These are phyloP conservation scores for Ceratobasidium sp. DNA, from an alignment of 1,284 basidiomycete species.

Conservation along the genomic window DNA sequence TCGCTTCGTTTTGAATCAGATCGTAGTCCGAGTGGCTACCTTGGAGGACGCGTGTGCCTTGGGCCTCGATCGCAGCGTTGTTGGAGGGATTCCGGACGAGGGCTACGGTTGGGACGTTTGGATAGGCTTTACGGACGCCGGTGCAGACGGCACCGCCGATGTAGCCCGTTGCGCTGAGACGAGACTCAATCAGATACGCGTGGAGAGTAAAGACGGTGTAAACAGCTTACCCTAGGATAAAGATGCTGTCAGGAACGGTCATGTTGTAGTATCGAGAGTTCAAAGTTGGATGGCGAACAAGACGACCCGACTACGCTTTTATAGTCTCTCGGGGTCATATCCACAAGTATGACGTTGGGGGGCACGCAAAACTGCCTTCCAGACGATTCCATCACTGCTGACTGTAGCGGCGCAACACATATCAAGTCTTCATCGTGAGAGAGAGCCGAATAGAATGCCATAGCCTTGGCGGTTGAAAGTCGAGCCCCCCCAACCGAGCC, in stretches of 20 bases:
- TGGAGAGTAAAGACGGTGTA: not conserved
- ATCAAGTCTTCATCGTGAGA: conserved; percentile 23
- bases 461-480: conserved; percentile 13
- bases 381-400: conserved; percentile 25
- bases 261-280: not conserved
- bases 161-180: conserved; percentile 59
- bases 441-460: conserved; percentile 23
- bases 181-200: conserved; percentile 46
- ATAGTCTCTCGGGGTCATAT: not conserved
- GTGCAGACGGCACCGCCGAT: conserved; percentile 52
- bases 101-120: conserved; percentile 53
- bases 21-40: conserved; percentile 54
- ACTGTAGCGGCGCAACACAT: not conserved
- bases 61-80: conserved; percentile 52
- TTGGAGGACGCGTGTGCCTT: conserved; percentile 52
- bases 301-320: not conserved
- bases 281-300: not conserved
- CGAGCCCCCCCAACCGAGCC: not conserved
- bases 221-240: conserved; percentile 38
- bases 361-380: conserved; percentile 4
- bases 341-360: conserved; percentile 23
- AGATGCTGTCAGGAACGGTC: conserved; percentile 22
- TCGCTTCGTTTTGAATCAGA: conserved; percentile 53
- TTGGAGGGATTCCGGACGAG: conserved; percentile 55
- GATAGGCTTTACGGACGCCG: conserved; percentile 52